Evolutionary conservation across 129 eudicot species (phyloP).

Genomic region (Arctium lappa): DNA sequence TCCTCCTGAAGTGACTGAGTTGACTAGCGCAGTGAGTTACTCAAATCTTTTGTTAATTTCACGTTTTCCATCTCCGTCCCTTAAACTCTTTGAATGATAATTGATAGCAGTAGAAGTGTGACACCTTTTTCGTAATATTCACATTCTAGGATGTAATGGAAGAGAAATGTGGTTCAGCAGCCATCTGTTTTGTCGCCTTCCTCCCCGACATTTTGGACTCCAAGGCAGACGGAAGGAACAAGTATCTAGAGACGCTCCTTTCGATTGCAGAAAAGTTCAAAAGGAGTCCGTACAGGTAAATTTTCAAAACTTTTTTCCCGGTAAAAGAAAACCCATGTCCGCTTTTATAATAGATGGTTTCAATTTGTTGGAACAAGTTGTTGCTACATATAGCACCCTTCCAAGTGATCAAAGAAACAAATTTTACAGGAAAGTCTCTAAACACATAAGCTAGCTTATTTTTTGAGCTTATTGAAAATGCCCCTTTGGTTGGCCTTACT

Average conservation of each 20-base stretch:
- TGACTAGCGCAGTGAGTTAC: slow-evolving; percentile 62
- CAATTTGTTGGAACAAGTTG: not conserved
- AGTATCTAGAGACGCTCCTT: slow-evolving; percentile 67
- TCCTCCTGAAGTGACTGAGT: slow-evolving; percentile 88
- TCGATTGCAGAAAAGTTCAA: slow-evolving; percentile 89
- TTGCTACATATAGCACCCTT: not conserved
- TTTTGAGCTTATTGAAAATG: not conserved
- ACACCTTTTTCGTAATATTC: not conserved
- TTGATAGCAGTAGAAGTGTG: slow-evolving; percentile 1
- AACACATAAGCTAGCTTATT: not conserved
- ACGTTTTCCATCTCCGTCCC: not conserved
- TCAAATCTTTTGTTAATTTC: not conserved
- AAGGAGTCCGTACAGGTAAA: slow-evolving; percentile 87
- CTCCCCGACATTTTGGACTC: slow-evolving; percentile 94
- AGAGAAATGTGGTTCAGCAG: slow-evolving; percentile 96
- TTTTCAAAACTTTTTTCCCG: not conserved
- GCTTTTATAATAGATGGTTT: not conserved
- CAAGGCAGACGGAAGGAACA: slow-evolving; percentile 95
- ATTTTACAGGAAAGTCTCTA: not conserved
- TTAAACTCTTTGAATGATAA: not conserved
- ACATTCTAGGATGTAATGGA: slow-evolving; percentile 70
- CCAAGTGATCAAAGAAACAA: not conserved
- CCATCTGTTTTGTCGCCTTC: slow-evolving; percentile 89
- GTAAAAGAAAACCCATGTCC: not conserved
- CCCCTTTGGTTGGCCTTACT: not conserved